Base-by-base conservation (phyloP, 179 eudicot species). In the Spinacia oleracea region DNA sequence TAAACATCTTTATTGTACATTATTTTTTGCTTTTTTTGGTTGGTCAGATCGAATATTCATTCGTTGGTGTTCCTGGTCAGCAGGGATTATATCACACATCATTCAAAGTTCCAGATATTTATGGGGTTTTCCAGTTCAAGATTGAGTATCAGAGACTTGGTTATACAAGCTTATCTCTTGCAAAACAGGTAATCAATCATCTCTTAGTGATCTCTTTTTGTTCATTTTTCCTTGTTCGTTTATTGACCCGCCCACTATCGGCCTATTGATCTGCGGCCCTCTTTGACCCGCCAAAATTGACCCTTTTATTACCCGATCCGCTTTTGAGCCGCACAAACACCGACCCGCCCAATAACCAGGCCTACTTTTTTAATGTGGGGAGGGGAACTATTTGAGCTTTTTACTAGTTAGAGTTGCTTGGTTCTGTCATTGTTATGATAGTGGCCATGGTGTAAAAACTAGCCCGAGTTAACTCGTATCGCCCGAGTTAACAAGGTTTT, bases 51-150 rank as follows among this genome's bases (percentile, higher is more conserved):
- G 18, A 76, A 15, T 42, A 14, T 34, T 23, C 58, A 56, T 27
- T 75, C 27, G 0, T 71, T 29, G 21, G 69, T 23, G 40, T 59
- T 35, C 42, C 29, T 78, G 72, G 16, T 63, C 48, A 77, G 71
- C 93, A 94, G 98, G 98, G 97, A 46, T 84, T 85, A 5, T 95
- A 88, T 82, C 81, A 84, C 75, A 86, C 95, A 12, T 84, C 97
- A 77, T 93, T 95, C 81, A 93, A 87, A 85, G 97, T 95, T 42
- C 97, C 97, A 58, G 97, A 95, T 87, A 97, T 91, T 31, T 95
- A 95, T 86, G 97, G 97, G 34, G 98, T 93, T 73, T 93, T 95
- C 89, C 97, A 91, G 82, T 95, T 93, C 84, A 93, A 95, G 91
- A 83, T 93, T 78, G 95, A 91, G 83, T 93, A 93, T 83, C 89